Conservation (phyloP, 2,329 filamentous ascomycete species). For the Beauveria varroae region DNA sequence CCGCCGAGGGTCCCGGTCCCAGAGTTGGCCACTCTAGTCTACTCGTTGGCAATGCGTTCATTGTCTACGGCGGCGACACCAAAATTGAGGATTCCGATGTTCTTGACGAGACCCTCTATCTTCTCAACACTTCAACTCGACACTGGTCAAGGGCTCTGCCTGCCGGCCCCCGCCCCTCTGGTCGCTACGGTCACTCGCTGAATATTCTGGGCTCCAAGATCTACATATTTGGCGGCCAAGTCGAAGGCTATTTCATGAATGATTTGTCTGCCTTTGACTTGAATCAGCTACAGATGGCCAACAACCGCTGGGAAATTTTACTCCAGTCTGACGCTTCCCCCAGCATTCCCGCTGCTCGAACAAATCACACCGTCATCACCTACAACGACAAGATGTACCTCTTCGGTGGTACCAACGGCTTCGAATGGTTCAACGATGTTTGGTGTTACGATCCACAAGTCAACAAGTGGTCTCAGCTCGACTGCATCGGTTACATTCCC, state of each 20-base stretch:
- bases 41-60: slow-evolving; percentile 95
- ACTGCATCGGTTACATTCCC: slow-evolving; percentile 97
- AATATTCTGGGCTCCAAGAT: slow-evolving; percentile 97
- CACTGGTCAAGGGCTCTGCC: slow-evolving; percentile 96
- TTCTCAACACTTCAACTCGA: slow-evolving; percentile 93
- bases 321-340: slow-evolving; percentile 52
- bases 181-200: slow-evolving; percentile 90
- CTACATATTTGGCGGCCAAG: slow-evolving; percentile 94
- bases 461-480: slow-evolving; percentile 80
- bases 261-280: slow-evolving; percentile 92
- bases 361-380: slow-evolving; percentile 88
- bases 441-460: slow-evolving; percentile 86
- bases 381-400: slow-evolving; percentile 91
- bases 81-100: slow-evolving; percentile 91
- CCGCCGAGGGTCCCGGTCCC: slow-evolving; percentile 87
- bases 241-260: slow-evolving; percentile 97
- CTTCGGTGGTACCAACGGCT: slow-evolving; percentile 95
- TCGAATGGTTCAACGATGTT: slow-evolving; percentile 98
- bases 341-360: slow-evolving; percentile 73
- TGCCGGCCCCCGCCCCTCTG: slow-evolving; percentile 74
- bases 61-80: slow-evolving; percentile 96
- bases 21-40: slow-evolving; percentile 91
- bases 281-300: slow-evolving; percentile 84
- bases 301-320: slow-evolving; percentile 93
- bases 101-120: slow-evolving; percentile 89